Conservation (phyloP, 2,329 filamentous ascomycete genomes). For the Xylariomycetidae sp. region DNA sequence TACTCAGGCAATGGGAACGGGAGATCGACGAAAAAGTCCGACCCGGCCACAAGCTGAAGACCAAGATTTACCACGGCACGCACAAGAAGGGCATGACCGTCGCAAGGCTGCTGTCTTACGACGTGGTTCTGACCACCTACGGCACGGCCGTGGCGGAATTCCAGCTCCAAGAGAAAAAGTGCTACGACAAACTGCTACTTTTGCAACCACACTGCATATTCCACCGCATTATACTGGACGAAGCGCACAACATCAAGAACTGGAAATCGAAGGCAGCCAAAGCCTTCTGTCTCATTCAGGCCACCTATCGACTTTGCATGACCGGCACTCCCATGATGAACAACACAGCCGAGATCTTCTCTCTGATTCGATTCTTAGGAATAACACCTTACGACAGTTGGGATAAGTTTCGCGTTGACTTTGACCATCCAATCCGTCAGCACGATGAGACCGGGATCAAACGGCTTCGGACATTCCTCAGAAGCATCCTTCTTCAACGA, state of each 20-base stretch:
- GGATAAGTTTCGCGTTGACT: constrained; percentile 44
- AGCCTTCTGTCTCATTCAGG: constrained; percentile 52
- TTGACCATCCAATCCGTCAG: no score
- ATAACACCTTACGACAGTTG: constrained; percentile 69
- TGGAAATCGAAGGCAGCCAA: constrained; percentile 55
- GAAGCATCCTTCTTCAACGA: constrained; percentile 74
- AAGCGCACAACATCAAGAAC: constrained; percentile 82
- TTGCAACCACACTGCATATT: constrained; percentile 42
- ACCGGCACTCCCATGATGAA: constrained; percentile 92
- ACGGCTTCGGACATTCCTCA: constrained; percentile 68
- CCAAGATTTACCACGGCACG: constrained; percentile 19
- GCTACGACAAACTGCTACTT: constrained; percentile 37
- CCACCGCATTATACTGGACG: constrained; percentile 72
- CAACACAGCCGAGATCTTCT: constrained; percentile 69
- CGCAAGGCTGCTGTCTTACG: constrained; percentile 52
- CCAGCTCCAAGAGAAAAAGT: constrained; percentile 33
- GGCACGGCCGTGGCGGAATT: constrained; percentile 64
- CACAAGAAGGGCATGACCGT: constrained; percentile 15
- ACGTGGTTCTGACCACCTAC: constrained; percentile 76
- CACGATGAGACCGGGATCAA: constrained; percentile 56
- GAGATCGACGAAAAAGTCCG: constrained; percentile 25
- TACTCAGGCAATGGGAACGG: constrained; percentile 23
- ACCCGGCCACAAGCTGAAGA: constrained; percentile 18
- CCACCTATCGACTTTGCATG: constrained; percentile 67
- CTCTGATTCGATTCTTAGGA: constrained; percentile 69